Evolutionary conservation across 768 basidiomycete species (phyloP), one percentile per base, ranked within the genome.

Genomic region (Naganishia onofrii): DNA sequence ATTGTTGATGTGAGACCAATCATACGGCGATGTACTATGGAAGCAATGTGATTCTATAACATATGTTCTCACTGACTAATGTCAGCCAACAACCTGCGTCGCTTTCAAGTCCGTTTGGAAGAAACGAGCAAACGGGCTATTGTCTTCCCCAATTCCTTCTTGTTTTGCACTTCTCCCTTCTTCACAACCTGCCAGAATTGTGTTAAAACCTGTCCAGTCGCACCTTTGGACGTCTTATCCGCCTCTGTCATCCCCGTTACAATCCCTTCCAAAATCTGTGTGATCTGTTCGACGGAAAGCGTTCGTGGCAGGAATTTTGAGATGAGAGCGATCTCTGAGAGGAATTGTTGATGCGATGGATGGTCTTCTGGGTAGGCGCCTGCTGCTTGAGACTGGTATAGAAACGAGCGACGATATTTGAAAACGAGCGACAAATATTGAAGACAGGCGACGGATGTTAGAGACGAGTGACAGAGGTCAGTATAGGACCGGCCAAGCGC

Each of bases 71-170:
- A n/a, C n/a, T n/a, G n/a, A n/a, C n/a, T n/a, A n/a, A n/a, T n/a
- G n/a, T n/a, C n/a, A n/a, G n/a, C n/a, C n/a, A n/a, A n/a, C n/a
- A n/a, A n/a, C n/a, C n/a, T n/a, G n/a, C n/a, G n/a, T n/a, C n/a
- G n/a, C n/a, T n/a, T n/a, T n/a, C n/a, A n/a, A n/a, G n/a, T n/a
- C n/a, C n/a, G n/a, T n/a, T n/a, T n/a, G n/a, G n/a, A n/a, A n/a
- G n/a, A n/a, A n/a, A n/a, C n/a, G n/a, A n/a, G n/a, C n/a, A n/a
- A n/a, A n/a, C n/a, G n/a, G n/a, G n/a, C n/a, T n/a, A 81, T 76
- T 69, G 71, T 57, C 60, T 75, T 78, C 2, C 78, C 78, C 36
- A 79, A 66, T 44, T 76, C 75, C 71, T 81, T 81, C 72, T 76
- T 77, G 69, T 81, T 78, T 63, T 74, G 75, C 0, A 71, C 71